Conservation (phyloP, 371 early-diverging fungal genomes). For the Saksenaea vasiformis region DNA sequence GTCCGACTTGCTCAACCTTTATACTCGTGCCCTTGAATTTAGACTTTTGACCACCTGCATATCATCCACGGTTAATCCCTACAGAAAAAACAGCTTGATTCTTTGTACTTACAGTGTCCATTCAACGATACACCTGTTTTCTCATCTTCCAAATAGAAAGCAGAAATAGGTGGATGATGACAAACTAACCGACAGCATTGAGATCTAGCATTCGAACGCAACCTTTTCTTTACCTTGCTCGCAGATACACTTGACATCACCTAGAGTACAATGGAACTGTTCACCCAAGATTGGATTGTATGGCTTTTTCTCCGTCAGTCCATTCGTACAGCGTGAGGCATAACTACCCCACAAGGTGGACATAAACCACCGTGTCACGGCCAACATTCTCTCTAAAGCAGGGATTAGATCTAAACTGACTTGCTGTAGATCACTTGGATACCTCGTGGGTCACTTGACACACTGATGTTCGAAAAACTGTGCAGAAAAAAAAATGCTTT, state of each 20-base stretch:
- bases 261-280: conserved; percentile 59
- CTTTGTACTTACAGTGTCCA: conserved; percentile 53
- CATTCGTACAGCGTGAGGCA: conserved; percentile 38
- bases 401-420: not conserved
- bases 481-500: not conserved
- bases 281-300: conserved; percentile 88
- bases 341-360: conserved; percentile 75
- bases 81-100: not conserved
- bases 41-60: conserved; percentile 59
- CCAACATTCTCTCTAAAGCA: conserved; percentile 27
- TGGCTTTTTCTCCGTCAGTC: conserved; percentile 71
- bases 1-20: conserved; percentile 64
- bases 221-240: conserved; percentile 46
- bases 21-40: conserved; percentile 70
- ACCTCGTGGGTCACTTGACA: conserved; percentile 59
- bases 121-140: conserved; percentile 56
- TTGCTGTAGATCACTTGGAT: conserved; percentile 7
- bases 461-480: conserved; percentile 45
- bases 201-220: not conserved
- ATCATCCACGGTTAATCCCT: too few relatives aligned
- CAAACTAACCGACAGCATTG: conserved; percentile 52
- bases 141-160: conserved; percentile 67
- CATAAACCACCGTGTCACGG: conserved; percentile 31
- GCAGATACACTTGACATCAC: conserved; percentile 37
- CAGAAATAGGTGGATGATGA: conserved; percentile 89